Evolutionary conservation across 306 rosid genomes (phyloP), one percentile per base, ranked within the genome.

Genomic region (Bauhinia variegata): DNA sequence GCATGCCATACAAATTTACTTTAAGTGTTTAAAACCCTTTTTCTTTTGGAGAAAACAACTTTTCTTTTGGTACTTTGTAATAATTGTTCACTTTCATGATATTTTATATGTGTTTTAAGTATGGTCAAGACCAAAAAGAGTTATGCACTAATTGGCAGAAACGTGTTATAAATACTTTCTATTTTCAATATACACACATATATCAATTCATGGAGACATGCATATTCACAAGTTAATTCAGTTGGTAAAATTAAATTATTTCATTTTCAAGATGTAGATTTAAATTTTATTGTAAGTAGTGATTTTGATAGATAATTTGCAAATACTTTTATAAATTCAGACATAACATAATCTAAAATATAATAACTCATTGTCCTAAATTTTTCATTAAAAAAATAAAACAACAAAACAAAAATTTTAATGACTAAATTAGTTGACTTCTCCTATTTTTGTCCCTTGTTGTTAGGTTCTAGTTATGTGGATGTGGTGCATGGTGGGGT

Each of bases 401-500:
- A n/a, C n/a, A n/a, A n/a, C n/a, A n/a, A n/a, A n/a, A n/a, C n/a
- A n/a, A n/a, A n/a, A n/a, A n/a, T n/a, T n/a, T 60, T 37, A 76
- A 57, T 18, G 63, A 72, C 30, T 63, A 41, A 78, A 68, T 62
- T 48, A 36, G 79, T 77, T 73, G 79, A 73, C 74, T 64, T 68
- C 38, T 57, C 63, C 12, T 44, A 62, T 36, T 76, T 68, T 79
- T 73, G 48, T 70, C 67, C 71, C 31, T 51, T 33, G 47, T 33
- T 36, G 6, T 48, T 28, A 53, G 60, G 63, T 7, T 36, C 38
- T 43, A 39, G 6, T 49, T 64, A 60, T 30, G 59, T n/a, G n/a
- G n/a, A n/a, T n/a, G n/a, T 69, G 60, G 74, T 31, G n/a, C n/a
- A n/a, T n/a, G 65, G 75, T 67, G 65, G 81, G 72, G 52, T 60